Evolutionary conservation across 768 basidiomycete genomes (phyloP).

Genomic region (Tulasnella sp.): DNA sequence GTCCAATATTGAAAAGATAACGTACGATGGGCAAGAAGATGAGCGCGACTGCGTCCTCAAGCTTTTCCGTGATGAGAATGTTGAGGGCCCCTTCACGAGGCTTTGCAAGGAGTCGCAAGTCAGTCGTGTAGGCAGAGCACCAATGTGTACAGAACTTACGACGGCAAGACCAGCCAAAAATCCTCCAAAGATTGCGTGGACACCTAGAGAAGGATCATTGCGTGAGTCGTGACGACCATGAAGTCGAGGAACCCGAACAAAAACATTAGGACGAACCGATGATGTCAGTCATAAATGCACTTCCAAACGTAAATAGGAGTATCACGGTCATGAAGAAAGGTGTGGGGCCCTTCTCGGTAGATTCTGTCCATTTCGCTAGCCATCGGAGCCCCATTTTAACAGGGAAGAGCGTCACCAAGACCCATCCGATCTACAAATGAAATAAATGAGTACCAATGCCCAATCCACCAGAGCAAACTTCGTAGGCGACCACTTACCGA

Average conservation of each 20-base stretch:
- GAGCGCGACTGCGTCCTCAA: constrained; percentile 91
- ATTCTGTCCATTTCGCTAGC: constrained; percentile 70
- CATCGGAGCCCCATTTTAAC: constrained; percentile 51
- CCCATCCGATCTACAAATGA: constrained; percentile 48
- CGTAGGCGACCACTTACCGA: constrained; percentile 31
- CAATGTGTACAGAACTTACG: not conserved
- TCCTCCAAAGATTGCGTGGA: constrained; percentile 88
- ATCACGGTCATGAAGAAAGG: constrained; percentile 81
- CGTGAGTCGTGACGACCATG: too few species aligned
- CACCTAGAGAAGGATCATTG: too few species aligned
- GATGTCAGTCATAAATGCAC: constrained; percentile 86
- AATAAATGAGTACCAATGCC: not conserved
- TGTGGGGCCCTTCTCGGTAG: constrained; percentile 70
- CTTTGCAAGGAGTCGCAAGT: not conserved
- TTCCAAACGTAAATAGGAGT: constrained; percentile 70
- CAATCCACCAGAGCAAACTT: not conserved
- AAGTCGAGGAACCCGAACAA: too few species aligned
- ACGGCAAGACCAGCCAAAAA: constrained; percentile 53
- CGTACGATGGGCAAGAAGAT: constrained; percentile 78
- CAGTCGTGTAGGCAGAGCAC: too few species aligned
- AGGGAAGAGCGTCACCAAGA: constrained; percentile 61
- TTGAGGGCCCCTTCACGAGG: constrained; percentile 77
- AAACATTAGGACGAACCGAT: constrained; percentile 45
- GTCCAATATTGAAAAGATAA: too few species aligned
- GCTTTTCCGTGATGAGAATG: constrained; percentile 79